These are phyloP conservation scores for Aspergillus sp. DNA, from an alignment of 2,329 filamentous ascomycete species.

Conservation along the genomic window DNA sequence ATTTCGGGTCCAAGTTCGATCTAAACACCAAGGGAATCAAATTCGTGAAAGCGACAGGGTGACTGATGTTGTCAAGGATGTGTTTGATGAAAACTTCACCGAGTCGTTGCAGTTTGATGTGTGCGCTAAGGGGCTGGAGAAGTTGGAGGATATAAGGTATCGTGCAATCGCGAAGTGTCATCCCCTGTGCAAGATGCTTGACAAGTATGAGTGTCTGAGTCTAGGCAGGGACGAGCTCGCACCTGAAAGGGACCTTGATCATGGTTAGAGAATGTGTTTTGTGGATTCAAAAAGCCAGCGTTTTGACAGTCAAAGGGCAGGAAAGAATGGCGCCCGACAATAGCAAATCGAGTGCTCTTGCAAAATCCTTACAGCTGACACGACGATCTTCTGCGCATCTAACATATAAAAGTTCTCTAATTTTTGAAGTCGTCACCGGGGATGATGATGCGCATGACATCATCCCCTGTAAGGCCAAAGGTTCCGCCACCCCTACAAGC, in stretches of 20 bases:
- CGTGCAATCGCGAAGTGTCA: constrained; percentile 28
- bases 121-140: constrained; percentile 39
- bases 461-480: background rate
- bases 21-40: constrained; percentile 36
- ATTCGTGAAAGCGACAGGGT: constrained; percentile 29
- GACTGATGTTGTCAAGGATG: constrained; percentile 37
- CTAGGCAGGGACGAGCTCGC: constrained; percentile 40
- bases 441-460: background rate
- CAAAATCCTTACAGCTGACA: too few relatives aligned
- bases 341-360: background rate
- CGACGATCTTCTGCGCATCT: background rate
- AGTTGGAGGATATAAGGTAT: constrained; percentile 41
- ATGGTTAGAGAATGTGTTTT: background rate
- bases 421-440: background rate
- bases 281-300: background rate
- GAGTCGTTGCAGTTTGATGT: constrained; percentile 32
- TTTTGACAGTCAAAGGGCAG: background rate
- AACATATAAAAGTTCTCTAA: background rate
- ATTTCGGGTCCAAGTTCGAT: constrained; percentile 39
- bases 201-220: constrained; percentile 44
- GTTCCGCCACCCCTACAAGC: background rate
- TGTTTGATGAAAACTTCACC: constrained; percentile 35
- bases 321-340: background rate
- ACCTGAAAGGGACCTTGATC: constrained; percentile 23
- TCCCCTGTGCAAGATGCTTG: constrained; percentile 43